Evolutionary conservation across 2,329 filamentous ascomycete species (phyloP).

Genomic region (Trichoderma endophyticum): DNA sequence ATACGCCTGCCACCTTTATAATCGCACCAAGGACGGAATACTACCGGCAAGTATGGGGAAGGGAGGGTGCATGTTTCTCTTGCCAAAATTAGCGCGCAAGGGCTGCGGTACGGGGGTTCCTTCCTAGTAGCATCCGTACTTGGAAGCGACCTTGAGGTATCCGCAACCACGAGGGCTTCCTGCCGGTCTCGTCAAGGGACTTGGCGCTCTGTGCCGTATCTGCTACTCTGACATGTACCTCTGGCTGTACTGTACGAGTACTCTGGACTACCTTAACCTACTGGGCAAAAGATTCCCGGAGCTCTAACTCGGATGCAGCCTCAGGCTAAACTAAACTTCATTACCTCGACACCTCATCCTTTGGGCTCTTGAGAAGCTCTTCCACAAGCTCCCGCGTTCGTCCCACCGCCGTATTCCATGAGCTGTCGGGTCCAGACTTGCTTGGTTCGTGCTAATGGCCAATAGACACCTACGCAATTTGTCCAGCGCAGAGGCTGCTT

Average conservation of each 20-base stretch:
- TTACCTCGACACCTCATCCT: background rate
- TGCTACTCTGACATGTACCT: background rate
- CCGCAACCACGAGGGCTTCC: constrained; percentile 15
- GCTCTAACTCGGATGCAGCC: background rate
- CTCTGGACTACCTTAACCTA: background rate
- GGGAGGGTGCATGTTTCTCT: background rate
- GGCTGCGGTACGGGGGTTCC: background rate
- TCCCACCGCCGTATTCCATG: background rate
- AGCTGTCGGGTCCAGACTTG: background rate
- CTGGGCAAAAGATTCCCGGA: background rate
- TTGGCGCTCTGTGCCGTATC: background rate
- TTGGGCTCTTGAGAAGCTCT: background rate
- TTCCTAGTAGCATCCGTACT: background rate
- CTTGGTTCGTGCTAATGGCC: background rate
- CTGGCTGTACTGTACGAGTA: background rate
- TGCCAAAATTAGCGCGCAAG: background rate
- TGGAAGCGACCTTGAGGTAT: background rate
- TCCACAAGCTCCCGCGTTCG: background rate
- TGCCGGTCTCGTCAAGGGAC: background rate
- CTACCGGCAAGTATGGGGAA: background rate
- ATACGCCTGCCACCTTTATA: background rate
- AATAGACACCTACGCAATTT: background rate
- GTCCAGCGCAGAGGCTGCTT: background rate
- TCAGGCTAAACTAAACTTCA: background rate
- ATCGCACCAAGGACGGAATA: background rate